Evolutionary conservation across 202 grass and related monocot genomes (phyloP), one percentile per base, ranked within the genome.

Genomic region (Bolboschoenoplectus hybrid): DNA sequence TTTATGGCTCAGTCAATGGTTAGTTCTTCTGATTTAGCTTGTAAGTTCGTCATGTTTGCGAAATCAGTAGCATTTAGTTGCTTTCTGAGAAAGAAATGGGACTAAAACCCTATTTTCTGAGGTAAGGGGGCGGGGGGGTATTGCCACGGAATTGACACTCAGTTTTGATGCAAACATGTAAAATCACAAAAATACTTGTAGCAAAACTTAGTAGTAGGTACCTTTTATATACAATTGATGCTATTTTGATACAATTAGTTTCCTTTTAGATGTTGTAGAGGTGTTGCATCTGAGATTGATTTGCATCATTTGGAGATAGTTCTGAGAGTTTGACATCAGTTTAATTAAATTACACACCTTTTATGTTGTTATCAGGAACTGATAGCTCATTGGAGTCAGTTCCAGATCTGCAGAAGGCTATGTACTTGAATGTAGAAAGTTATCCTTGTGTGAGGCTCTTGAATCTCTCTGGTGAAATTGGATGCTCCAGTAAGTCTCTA

Each of bases 351-450:
- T 34, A 38, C n/a, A 45, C 9, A 9, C 6, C 9, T 6, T 69
- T 83, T 52, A 8, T 69, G 81, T 38, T 83, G 45, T 80, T 84
- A 64, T 20, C 53, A 95, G 95, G 89, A 91, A 84, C 84, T 83
- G 82, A 35, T 80, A 82, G 85, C 9, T 74, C 87, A 6, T 75
- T 98, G 89, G 93, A 94, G 63, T 96, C 96, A 74, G 90, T 98
- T 90, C 96, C 96, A 36, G 96, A 98, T 91, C 93, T 98, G 79
- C 90, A 95, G 84, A 98, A 90, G 82, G 91, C 89, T 75, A 96
- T 98, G 96, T 96, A 96, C 81, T 36, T 87, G 56, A 90, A 91
- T 82, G 84, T 98, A 67, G 85, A 98, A 83, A 98, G 91, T 80
- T 98, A 83, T 86, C 96, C 96, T 77, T 98, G 96, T 61, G 96